These are phyloP conservation scores for Usnea hakonensis DNA, from an alignment of 495 filamentous ascomycete genomes.

Conservation along the genomic window DNA sequence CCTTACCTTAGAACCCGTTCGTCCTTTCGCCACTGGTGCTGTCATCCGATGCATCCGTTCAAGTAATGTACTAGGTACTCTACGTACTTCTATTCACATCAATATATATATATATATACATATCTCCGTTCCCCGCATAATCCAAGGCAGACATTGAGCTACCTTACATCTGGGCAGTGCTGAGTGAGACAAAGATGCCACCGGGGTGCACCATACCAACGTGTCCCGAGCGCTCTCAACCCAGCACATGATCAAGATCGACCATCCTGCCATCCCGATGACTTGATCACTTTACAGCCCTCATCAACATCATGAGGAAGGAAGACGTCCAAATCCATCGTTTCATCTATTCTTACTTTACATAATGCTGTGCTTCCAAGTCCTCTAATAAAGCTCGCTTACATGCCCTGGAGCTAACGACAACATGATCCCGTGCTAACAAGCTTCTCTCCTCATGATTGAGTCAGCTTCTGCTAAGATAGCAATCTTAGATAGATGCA, in stretches of 20 bases:
- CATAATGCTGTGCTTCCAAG: not conserved
- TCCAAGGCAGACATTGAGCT: no score
- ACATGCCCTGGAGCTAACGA: not conserved
- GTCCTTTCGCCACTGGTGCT: no score
- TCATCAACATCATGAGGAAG: not conserved
- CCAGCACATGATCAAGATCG: conserved; percentile 6
- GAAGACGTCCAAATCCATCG: not conserved
- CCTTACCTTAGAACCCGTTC: no score
- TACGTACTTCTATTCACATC: no score
- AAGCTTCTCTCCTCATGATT: not conserved
- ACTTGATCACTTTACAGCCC: not conserved
- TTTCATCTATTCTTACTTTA: no score
- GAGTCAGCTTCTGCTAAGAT: not conserved
- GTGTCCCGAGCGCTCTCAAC: conserved; percentile 6
- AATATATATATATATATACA: not conserved
- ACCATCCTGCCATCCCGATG: not conserved
- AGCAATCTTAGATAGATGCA: not conserved
- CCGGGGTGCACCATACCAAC: no score
- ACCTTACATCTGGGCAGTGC: not conserved
- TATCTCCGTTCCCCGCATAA: not conserved
- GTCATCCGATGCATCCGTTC: no score
- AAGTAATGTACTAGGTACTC: no score
- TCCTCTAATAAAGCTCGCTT: not conserved
- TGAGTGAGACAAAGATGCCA: conserved; percentile 9
- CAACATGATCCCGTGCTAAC: not conserved